These are phyloP conservation scores for Artemisia princeps DNA, from an alignment of 140 eudicot genomes.

Conservation along the genomic window DNA sequence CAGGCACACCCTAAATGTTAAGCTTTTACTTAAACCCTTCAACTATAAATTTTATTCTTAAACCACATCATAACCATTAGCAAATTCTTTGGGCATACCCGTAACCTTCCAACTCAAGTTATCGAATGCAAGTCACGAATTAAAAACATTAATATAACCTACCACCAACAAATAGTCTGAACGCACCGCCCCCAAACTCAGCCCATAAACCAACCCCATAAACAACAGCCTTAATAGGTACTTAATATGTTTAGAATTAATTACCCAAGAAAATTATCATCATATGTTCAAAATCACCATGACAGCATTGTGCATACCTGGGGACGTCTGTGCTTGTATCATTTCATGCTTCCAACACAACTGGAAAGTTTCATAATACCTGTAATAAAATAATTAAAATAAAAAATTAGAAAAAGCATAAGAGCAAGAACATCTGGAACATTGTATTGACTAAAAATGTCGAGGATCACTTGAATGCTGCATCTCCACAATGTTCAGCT, in stretches of 20 bases:
- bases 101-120: too few species aligned
- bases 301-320: conserved; percentile 29
- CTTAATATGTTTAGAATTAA: background rate
- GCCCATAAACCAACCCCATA: conserved; percentile 65
- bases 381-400: conserved; percentile 23
- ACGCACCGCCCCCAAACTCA: conserved; percentile 58
- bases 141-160: background rate
- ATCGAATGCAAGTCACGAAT: background rate
- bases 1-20: too few species aligned
- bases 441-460: background rate
- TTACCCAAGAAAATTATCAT: conserved; percentile 7
- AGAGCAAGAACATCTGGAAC: background rate
- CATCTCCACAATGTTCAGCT: conserved; percentile 62
- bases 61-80: too few species aligned
- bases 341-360: conserved; percentile 59
- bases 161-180: conserved; percentile 53
- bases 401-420: background rate
- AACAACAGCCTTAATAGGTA: conserved; percentile 35
- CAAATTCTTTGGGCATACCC: too few species aligned
- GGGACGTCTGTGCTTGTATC: conserved; percentile 50
- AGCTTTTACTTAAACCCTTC: too few species aligned
- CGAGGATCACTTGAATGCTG: conserved; percentile 48
- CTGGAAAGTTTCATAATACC: conserved; percentile 55
- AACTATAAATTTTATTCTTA: too few species aligned
- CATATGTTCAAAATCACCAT: background rate